Base-by-base conservation (phyloP, 768 basidiomycete species). In the Podaxis mareebaensis region DNA sequence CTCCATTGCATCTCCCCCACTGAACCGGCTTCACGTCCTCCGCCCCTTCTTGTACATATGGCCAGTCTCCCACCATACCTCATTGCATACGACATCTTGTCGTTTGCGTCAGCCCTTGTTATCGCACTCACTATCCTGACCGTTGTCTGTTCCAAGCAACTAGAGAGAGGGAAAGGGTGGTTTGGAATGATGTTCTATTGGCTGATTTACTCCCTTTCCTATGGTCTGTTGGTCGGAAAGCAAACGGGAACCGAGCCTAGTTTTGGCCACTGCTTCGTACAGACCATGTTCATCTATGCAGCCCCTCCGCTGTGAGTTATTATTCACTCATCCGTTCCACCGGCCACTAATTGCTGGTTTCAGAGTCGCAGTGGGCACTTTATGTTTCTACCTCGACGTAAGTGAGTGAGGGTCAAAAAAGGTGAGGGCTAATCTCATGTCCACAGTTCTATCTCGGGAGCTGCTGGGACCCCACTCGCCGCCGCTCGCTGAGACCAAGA, bases 81-180 rank as follows among this genome's bases (percentile, higher is more conserved):
- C 53, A 55, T 62, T 38, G 44, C 13, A 11, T 63, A 63, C 17
- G 61, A 63, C 51, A 36, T 56, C 6, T 36, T 57, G 24, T 51
- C 61, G 20, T 55, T 62, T 33, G 17, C 42, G 22, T 63, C 54
- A 26, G 61, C 54, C 33, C 39, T 63, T 36, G 28, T 63, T 26
- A 42, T 56, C 30, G 54, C 53, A 6, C 20, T 48, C 17, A 55
- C 42, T 22, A 62, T 62, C 15, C 22, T 54, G 13, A 54, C 61
- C 3, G 61, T 46, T 2, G 15, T 48, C n/a, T 46, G 17, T 20
- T 61, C 61, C 10, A 54, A 48, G 15, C 24, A 44, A 26, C 22
- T 61, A 28, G 46, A 61, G 24, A 53, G 53, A 48, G 61, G 61
- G 40, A 61, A 55, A 54, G 61, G 28, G n/a, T 55, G 61, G 53